Conservation (phyloP, 768 basidiomycete species). For the Suillus sp. region DNA sequence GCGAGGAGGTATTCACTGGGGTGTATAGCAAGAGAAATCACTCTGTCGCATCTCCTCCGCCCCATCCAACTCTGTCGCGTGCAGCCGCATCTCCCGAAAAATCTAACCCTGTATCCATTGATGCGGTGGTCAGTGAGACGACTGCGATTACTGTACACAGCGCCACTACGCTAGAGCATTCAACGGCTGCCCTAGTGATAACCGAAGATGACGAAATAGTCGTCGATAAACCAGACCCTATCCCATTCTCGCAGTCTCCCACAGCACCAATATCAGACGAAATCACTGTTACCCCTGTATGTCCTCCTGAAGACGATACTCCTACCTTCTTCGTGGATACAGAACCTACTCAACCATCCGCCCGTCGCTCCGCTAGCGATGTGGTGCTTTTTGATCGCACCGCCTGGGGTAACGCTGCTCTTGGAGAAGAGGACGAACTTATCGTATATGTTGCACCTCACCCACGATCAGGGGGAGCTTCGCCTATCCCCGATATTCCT, state of each 20-base stretch:
- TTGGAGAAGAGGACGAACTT: slow-evolving; percentile 58
- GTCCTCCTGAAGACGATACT: background rate
- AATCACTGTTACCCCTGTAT: background rate
- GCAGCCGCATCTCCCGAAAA: background rate
- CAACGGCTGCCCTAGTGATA: background rate
- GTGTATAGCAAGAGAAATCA: slow-evolving; percentile 30
- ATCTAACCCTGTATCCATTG: no score
- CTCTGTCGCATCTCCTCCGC: no score
- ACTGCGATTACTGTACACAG: background rate
- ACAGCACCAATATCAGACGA: background rate
- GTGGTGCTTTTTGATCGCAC: slow-evolving; percentile 26
- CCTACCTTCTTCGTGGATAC: slow-evolving; percentile 44
- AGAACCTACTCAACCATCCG: slow-evolving; percentile 24
- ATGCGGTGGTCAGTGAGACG: background rate
- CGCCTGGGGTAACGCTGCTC: slow-evolving; percentile 18
- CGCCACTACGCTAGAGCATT: background rate
- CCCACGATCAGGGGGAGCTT: slow-evolving; percentile 43
- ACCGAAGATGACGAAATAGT: background rate
- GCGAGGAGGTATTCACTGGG: slow-evolving; percentile 40
- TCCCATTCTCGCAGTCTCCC: background rate
- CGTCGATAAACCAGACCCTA: background rate
- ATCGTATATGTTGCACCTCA: slow-evolving; percentile 82
- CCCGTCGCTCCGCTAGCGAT: slow-evolving; percentile 21
- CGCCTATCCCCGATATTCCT: slow-evolving; percentile 20
- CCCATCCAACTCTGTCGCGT: background rate